These are phyloP conservation scores for Boletus patriciae DNA, from an alignment of 768 basidiomycete species.

Conservation along the genomic window DNA sequence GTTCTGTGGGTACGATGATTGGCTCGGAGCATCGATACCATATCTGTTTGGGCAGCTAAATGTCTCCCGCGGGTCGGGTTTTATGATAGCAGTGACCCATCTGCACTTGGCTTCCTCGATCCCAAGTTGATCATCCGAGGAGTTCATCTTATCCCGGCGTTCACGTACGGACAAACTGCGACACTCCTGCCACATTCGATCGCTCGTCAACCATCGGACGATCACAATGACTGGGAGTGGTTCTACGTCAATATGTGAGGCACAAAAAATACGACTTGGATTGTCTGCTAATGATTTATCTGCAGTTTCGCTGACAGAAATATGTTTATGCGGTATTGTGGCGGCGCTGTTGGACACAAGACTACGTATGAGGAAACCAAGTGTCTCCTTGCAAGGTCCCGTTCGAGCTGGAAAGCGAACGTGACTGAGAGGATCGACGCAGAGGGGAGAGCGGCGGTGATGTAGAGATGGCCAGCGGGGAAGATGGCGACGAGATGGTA, in stretches of 20 bases:
- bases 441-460: background rate
- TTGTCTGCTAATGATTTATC: background rate
- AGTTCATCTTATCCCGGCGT: background rate
- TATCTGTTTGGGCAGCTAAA: background rate
- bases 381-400: background rate
- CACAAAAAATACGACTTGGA: rapidly evolving
- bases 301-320: background rate
- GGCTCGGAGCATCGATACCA: background rate
- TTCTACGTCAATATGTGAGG: conserved; percentile 2
- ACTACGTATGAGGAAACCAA: background rate
- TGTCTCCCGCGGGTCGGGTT: background rate
- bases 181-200: background rate
- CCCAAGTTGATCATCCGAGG: background rate
- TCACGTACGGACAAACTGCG: background rate
- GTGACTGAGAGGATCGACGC: too few species aligned
- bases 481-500: background rate
- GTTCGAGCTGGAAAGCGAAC: background rate
- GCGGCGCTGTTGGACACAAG: background rate
- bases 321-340: conserved; percentile 1
- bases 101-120: background rate
- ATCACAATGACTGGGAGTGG: background rate
- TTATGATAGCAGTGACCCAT: background rate
- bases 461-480: background rate
- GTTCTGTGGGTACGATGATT: background rate
- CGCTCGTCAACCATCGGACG: background rate